Conservation (phyloP, 2,329 filamentous ascomycete genomes). For the Botrytis aclada region DNA sequence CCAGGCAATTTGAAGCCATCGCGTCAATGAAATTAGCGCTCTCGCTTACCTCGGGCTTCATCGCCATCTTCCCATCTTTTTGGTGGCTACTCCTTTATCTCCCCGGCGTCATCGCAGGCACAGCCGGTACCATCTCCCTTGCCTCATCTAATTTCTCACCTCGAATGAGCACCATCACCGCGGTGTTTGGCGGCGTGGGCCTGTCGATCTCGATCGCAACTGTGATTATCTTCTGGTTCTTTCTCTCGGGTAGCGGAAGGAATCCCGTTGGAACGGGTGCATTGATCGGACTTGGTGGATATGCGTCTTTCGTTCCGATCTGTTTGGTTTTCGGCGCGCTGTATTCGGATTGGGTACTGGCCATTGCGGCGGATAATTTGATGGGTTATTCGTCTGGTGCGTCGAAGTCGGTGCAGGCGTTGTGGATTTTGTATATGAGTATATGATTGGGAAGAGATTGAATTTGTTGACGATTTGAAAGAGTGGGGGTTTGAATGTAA, state of each 20-base stretch:
- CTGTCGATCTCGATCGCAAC: not conserved
- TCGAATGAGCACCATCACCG: not conserved
- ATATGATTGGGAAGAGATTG: not conserved
- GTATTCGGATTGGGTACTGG: conserved; percentile 1
- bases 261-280: not conserved
- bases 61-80: not conserved
- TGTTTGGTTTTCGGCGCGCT: not conserved
- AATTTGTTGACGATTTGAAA: not conserved
- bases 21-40: not conserved
- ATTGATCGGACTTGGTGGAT: not conserved
- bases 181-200: not conserved
- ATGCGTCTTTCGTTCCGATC: not conserved
- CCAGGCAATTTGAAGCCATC: not conserved
- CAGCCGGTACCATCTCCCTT: not conserved
- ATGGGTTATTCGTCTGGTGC: not conserved
- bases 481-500: too few species aligned
- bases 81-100: not conserved
- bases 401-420: not conserved
- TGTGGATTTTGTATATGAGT: not conserved
- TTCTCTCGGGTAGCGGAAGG: not conserved
- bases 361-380: not conserved
- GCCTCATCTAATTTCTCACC: not conserved
- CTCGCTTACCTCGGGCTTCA: not conserved
- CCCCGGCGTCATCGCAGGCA: not conserved
- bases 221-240: too few species aligned